phyloP scores from a whole-genome alignment of 306 rosid genomes.

The Trifolium pratense region DNA sequence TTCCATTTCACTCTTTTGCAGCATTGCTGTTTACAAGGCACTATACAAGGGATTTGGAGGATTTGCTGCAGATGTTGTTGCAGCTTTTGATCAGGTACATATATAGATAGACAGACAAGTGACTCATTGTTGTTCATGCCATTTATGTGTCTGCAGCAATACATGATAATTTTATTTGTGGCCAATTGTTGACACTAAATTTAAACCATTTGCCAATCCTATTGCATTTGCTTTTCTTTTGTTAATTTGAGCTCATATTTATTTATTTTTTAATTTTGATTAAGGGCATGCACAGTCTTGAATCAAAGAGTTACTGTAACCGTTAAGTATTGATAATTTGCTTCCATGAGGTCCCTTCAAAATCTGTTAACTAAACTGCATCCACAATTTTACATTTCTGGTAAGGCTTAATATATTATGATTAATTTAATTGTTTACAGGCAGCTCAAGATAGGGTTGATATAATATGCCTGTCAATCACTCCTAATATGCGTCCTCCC shows the following conservation, averaged over 20 bases:
- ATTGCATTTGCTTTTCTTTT: no score
- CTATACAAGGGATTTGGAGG: slow-evolving; percentile 94
- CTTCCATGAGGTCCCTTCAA: not conserved
- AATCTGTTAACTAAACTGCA: not conserved
- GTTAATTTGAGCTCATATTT: no score
- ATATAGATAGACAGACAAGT: slow-evolving; percentile 19
- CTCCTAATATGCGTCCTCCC: slow-evolving; percentile 94
- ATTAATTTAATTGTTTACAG: slow-evolving; percentile 47
- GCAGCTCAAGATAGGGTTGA: slow-evolving; percentile 98
- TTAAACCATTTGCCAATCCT: no score
- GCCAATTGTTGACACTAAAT: no score
- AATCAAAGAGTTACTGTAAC: not conserved
- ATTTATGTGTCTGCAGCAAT: not conserved
- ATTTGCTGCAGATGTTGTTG: slow-evolving; percentile 98
- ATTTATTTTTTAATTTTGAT: no score
- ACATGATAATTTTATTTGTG: not conserved
- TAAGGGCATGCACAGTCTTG: not conserved
- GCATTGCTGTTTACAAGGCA: slow-evolving; percentile 94
- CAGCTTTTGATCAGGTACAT: slow-evolving; percentile 93
- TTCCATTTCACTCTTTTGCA: slow-evolving; percentile 52
- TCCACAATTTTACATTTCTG: not conserved
- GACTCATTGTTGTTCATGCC: slow-evolving; percentile 22
- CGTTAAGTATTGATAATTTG: no score
- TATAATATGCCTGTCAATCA: slow-evolving; percentile 86
- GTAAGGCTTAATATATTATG: slow-evolving; percentile 30